phyloP scores from a whole-genome alignment of 2,329 filamentous ascomycete genomes.

The Penicillium glabrum region DNA sequence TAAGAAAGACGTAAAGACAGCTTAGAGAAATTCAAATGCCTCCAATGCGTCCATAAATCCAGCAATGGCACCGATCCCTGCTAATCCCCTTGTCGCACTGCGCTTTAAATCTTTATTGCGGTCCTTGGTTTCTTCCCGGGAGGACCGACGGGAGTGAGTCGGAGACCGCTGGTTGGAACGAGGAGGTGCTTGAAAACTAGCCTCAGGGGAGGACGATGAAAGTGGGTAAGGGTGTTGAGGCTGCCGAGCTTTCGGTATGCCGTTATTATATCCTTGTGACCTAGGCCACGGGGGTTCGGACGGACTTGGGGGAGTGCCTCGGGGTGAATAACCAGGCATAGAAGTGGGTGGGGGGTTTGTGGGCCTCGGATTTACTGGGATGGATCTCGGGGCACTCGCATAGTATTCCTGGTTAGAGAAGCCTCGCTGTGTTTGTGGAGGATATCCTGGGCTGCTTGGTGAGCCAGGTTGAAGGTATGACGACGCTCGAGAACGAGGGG shows the following conservation, averaged over 20 bases:
- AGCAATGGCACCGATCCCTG: slow-evolving; percentile 38
- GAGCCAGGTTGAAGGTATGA: background rate
- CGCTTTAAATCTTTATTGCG: slow-evolving; percentile 31
- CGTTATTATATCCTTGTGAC: slow-evolving; percentile 12
- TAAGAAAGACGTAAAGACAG: background rate
- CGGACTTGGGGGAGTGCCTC: slow-evolving; percentile 15
- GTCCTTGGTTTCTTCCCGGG: slow-evolving; percentile 23
- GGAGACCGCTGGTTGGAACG: slow-evolving; percentile 19
- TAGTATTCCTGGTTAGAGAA: slow-evolving; percentile 7
- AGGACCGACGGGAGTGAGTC: slow-evolving; percentile 10
- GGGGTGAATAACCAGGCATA: slow-evolving; percentile 10
- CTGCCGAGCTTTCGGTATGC: slow-evolving; percentile 14
- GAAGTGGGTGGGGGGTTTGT: slow-evolving; percentile 4
- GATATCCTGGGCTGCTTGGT: slow-evolving; percentile 1
- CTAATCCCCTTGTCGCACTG: slow-evolving; percentile 35
- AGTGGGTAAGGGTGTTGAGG: slow-evolving; percentile 13
- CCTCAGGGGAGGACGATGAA: slow-evolving; percentile 20
- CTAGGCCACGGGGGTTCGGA: slow-evolving; percentile 9
- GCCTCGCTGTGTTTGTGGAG: slow-evolving; percentile 10
- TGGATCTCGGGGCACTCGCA: slow-evolving; percentile 11
- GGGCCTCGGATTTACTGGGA: slow-evolving; percentile 9
- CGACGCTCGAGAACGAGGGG: slow-evolving; percentile 8
- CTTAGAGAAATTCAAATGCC: slow-evolving; percentile 25
- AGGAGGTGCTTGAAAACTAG: slow-evolving; percentile 14
- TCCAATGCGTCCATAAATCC: slow-evolving; percentile 43